Conservation (phyloP, 2,329 filamentous ascomycete species). For the Colletotrichum euphorbiae region DNA sequence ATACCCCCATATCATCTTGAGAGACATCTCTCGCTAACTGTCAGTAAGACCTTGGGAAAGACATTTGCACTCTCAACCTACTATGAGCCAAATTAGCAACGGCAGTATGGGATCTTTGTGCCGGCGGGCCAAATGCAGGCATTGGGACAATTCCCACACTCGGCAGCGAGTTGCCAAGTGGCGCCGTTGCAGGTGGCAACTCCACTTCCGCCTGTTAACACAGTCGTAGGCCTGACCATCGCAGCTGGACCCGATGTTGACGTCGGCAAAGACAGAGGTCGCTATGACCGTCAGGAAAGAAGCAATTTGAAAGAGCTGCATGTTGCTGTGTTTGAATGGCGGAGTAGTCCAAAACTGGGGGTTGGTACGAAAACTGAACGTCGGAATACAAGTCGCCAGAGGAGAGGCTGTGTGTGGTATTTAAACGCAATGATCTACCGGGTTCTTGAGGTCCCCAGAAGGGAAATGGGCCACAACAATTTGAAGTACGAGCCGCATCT, state of each 20-base stretch:
- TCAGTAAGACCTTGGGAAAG: no score
- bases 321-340: not conserved
- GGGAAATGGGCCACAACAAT: no score
- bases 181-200: constrained; percentile 7
- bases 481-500: no score
- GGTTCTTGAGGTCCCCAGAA: no score
- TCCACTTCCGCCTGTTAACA: not conserved
- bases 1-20: no score
- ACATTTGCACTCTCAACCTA: no score
- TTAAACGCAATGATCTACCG: no score
- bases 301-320: constrained; percentile 3
- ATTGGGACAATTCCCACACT: constrained; percentile 1
- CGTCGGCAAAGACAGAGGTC: constrained; percentile 1
- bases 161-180: constrained; percentile 10
- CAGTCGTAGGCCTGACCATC: constrained; percentile 12
- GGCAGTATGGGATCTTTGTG: not conserved
- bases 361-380: no score
- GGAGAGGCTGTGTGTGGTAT: no score
- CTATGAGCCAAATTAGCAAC: not conserved
- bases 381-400: no score
- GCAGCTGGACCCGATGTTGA: constrained; percentile 4
- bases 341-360: no score
- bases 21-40: no score
- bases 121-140: not conserved
- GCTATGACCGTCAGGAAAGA: not conserved